Percentiles rank a stretch among this genome's conserved stretches.
phyloP scores from a whole-genome alignment of 306 rosid species.

The Trifolium dubium region DNA sequence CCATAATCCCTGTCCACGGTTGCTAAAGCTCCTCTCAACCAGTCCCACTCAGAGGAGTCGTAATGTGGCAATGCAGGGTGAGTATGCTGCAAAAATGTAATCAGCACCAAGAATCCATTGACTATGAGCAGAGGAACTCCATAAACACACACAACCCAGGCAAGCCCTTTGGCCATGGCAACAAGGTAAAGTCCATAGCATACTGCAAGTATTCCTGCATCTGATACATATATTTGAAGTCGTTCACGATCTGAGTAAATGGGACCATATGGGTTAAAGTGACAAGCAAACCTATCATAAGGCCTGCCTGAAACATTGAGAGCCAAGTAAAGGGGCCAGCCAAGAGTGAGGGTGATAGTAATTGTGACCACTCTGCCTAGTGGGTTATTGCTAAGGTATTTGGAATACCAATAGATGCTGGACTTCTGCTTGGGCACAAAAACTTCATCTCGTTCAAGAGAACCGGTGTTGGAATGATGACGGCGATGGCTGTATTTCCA shows the following conservation, averaged over 20 bases:
- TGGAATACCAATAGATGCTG: slow-evolving; percentile 58
- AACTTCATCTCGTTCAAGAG: slow-evolving; percentile 90
- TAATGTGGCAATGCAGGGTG: slow-evolving; percentile 91
- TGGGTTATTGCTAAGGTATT: slow-evolving; percentile 88
- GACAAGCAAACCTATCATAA: slow-evolving; percentile 81
- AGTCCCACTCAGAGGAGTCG: slow-evolving; percentile 89
- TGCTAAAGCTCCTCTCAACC: slow-evolving; percentile 93
- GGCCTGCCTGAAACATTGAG: slow-evolving; percentile 89
- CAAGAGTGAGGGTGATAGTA: slow-evolving; percentile 67
- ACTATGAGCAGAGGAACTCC: slow-evolving; percentile 82
- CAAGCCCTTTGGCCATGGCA: slow-evolving; percentile 66
- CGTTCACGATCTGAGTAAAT: slow-evolving; percentile 80
- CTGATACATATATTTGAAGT: slow-evolving; percentile 74
- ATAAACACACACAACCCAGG: slow-evolving; percentile 79
- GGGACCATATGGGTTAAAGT: slow-evolving; percentile 85
- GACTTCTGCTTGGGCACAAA: slow-evolving; percentile 84
- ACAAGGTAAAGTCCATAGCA: slow-evolving; percentile 64
- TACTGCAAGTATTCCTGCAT: slow-evolving; percentile 69
- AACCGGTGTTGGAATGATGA: slow-evolving; percentile 91
- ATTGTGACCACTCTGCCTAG: slow-evolving; percentile 68
- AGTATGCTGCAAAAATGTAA: slow-evolving; percentile 94
- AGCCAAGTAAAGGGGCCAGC: slow-evolving; percentile 89
- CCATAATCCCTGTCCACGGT: slow-evolving; percentile 94
- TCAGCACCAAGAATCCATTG: slow-evolving; percentile 81
- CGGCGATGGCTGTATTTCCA: slow-evolving; percentile 99